Evolutionary conservation across 805 yeast genomes (phyloP).

Genomic region (Schwanniomyces polymorphus): DNA sequence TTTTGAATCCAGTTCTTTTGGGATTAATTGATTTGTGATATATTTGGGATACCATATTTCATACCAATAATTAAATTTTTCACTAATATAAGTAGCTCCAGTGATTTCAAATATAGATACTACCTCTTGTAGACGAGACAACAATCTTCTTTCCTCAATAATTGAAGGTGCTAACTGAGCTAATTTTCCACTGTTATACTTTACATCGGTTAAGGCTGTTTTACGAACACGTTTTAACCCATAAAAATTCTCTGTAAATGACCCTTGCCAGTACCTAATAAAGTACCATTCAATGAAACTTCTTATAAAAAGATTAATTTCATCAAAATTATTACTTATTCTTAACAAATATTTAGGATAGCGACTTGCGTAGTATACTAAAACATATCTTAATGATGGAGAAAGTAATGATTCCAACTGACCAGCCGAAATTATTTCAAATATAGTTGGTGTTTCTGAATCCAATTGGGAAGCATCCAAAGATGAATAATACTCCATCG

Average conservation of each 20-base stretch:
- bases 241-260: constrained; percentile 89
- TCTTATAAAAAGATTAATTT: constrained; percentile 60
- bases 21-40: constrained; percentile 46
- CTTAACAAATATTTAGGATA: constrained; percentile 69
- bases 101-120: constrained; percentile 61
- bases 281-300: constrained; percentile 71
- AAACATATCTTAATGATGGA: constrained; percentile 77
- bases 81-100: constrained; percentile 66
- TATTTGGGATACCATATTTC: constrained; percentile 63
- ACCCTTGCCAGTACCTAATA: constrained; percentile 71
- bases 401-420: constrained; percentile 77
- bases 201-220: constrained; percentile 29
- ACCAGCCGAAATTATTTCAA: constrained; percentile 80
- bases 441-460: constrained; percentile 77
- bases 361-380: constrained; percentile 77
- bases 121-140: constrained; percentile 52
- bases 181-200: constrained; percentile 30
- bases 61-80: constrained; percentile 63
- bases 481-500: constrained; percentile 81
- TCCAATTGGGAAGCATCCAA: constrained; percentile 76
- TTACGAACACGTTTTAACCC: constrained; percentile 70
- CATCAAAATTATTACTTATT: constrained; percentile 73
- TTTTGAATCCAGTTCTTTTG: constrained; percentile 15
- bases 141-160: constrained; percentile 52
- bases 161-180: constrained; percentile 38